Percentiles rank a stretch among this genome's conserved stretches.
These are phyloP conservation scores for Penicillium steckii DNA, from an alignment of 495 filamentous ascomycete genomes.

Conservation along the genomic window DNA sequence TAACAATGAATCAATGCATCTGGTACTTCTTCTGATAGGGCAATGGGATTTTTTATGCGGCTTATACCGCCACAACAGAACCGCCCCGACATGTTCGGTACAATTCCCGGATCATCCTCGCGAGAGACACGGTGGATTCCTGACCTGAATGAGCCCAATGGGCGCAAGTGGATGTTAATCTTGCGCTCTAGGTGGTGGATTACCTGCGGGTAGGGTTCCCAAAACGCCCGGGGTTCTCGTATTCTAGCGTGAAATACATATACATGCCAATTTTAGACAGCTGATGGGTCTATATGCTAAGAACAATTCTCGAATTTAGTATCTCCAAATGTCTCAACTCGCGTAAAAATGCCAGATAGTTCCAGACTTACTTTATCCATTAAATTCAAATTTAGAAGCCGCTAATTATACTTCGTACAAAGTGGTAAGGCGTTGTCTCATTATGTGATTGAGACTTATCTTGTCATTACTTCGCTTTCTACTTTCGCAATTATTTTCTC, in stretches of 20 bases:
- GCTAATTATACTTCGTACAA: constrained; percentile 8
- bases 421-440: background rate
- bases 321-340: constrained; percentile 1
- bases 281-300: background rate
- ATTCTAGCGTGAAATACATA: background rate
- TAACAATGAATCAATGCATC: background rate
- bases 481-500: constrained; percentile 3
- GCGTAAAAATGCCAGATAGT: background rate
- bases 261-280: constrained; percentile 1
- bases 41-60: background rate
- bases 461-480: constrained; percentile 2
- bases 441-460: constrained; percentile 10
- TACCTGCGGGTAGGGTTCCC: background rate
- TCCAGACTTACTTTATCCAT: background rate
- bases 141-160: constrained; percentile 3
- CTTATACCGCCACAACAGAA: background rate
- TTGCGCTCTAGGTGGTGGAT: background rate
- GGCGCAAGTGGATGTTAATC: no score
- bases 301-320: background rate
- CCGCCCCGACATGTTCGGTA: background rate
- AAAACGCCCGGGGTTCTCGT: background rate
- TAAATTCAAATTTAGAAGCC: constrained; percentile 1
- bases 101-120: background rate
- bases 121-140: no score
- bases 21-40: background rate